phyloP scores from a whole-genome alignment of 768 basidiomycete genomes.

The Hypsizygus marmoreus region DNA sequence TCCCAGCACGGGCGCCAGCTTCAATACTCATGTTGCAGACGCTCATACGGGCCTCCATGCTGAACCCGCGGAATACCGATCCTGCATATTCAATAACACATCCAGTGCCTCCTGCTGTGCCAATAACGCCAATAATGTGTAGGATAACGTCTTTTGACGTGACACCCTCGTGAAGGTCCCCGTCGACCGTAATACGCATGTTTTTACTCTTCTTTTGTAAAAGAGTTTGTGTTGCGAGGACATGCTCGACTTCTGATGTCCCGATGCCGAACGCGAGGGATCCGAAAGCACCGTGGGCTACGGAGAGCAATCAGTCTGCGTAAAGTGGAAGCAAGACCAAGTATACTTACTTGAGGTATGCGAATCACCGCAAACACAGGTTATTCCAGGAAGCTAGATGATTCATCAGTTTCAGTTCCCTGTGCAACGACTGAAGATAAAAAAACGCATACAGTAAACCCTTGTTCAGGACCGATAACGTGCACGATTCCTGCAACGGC shows the following conservation, averaged over 20 bases:
- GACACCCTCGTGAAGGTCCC: conserved; percentile 77
- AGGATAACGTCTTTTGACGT: conserved; percentile 90
- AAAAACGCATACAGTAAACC: conserved; percentile 66
- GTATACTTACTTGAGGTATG: conserved; percentile 80
- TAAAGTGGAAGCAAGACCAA: conserved; percentile 2
- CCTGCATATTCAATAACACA: conserved; percentile 90
- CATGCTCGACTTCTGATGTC: conserved; percentile 93
- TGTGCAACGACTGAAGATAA: conserved; percentile 1
- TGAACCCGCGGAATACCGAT: conserved; percentile 80
- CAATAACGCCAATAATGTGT: conserved; percentile 88
- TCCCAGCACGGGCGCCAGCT: conserved; percentile 89
- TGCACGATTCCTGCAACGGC: conserved; percentile 69
- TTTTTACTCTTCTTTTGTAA: conserved; percentile 88
- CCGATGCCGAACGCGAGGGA: conserved; percentile 93
- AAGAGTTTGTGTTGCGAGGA: conserved; percentile 89
- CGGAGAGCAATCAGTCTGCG: conserved; percentile 5
- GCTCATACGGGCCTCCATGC: conserved; percentile 91
- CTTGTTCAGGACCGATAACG: conserved; percentile 92
- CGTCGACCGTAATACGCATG: conserved; percentile 90
- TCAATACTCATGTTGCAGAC: conserved; percentile 97
- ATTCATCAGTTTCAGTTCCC: conserved; percentile 4
- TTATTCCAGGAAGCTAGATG: conserved; percentile 68
- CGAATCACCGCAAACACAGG: conserved; percentile 90
- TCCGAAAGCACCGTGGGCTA: conserved; percentile 91
- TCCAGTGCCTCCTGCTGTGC: conserved; percentile 94